These are phyloP conservation scores for Peronospora destructor DNA, from an alignment of 352 stramenopile genomes.

Conservation along the genomic window DNA sequence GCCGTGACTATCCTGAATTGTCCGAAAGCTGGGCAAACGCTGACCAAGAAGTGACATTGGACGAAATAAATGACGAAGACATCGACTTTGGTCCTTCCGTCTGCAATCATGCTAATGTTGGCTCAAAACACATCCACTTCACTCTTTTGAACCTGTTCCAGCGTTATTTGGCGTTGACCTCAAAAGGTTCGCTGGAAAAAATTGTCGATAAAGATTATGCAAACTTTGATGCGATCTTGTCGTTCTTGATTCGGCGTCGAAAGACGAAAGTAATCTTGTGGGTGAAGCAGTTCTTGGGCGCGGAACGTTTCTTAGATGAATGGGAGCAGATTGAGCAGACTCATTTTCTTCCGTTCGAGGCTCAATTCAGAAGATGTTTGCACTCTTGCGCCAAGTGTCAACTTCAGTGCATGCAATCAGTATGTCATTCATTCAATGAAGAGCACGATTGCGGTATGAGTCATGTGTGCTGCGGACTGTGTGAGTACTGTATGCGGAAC, in stretches of 20 bases:
- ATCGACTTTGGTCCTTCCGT: conserved; percentile 26
- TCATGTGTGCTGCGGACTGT: conserved; percentile 31
- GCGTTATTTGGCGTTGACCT: conserved; percentile 17
- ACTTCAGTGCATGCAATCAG: conserved; percentile 33
- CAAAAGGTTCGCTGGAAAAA: conserved; percentile 21
- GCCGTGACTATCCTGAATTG: conserved; percentile 19
- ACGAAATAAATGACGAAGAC: conserved; percentile 14
- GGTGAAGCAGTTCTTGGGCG: conserved; percentile 28
- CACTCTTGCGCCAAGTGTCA: conserved; percentile 32
- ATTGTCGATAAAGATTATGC: conserved; percentile 19
- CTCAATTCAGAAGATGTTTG: conserved; percentile 27
- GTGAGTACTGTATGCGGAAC: conserved; percentile 27
- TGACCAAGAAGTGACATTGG: conserved; percentile 13
- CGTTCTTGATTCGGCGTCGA: conserved; percentile 36
- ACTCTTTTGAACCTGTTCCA: conserved; percentile 20
- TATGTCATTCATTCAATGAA: conserved; percentile 24
- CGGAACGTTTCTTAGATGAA: conserved; percentile 29
- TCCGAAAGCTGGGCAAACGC: conserved; percentile 15
- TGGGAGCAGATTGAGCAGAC: conserved; percentile 26
- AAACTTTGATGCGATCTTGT: conserved; percentile 32
- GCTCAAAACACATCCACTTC: conserved; percentile 1
- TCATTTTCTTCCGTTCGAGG: conserved; percentile 20
- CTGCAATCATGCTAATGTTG: conserved; percentile 3
- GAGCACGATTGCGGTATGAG: conserved; percentile 38
- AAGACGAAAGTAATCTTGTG: conserved; percentile 27